Conservation (phyloP, 257 asterid genomes). For the Voacanga thouarsii region DNA sequence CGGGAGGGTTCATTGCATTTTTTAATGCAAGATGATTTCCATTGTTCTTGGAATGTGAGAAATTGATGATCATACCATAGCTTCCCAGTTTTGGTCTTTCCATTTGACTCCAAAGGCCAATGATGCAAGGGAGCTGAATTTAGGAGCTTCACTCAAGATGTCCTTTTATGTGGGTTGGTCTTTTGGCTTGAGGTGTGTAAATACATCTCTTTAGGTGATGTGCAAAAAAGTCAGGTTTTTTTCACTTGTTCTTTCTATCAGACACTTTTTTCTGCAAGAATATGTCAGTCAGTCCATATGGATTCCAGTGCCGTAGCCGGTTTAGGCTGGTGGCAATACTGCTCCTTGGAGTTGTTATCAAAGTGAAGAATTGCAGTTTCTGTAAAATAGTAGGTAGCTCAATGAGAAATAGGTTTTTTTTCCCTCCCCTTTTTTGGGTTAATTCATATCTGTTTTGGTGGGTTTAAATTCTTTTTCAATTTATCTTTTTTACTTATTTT, state of each 20-base stretch:
- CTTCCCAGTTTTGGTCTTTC: slow-evolving; percentile 9
- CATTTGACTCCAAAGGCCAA: background rate
- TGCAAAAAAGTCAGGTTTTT: background rate
- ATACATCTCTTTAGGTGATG: background rate
- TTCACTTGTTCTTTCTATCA: background rate
- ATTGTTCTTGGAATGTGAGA: background rate
- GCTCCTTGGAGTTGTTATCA: background rate
- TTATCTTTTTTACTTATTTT: background rate
- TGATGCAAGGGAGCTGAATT: background rate
- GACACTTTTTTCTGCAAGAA: background rate
- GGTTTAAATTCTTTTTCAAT: background rate
- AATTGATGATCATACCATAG: background rate
- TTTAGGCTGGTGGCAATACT: background rate
- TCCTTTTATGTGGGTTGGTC: background rate
- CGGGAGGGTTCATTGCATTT: background rate
- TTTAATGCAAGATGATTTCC: background rate
- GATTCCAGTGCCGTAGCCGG: background rate
- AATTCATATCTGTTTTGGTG: background rate
- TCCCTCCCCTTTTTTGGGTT: too few relatives aligned
- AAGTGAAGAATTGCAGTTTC: slow-evolving; percentile 28
- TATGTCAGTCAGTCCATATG: too few relatives aligned
- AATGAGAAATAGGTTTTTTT: background rate
- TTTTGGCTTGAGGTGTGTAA: slow-evolving; percentile 16
- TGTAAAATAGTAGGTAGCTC: slow-evolving; percentile 38
- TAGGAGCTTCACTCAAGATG: background rate